Conservation (phyloP, 768 basidiomycete species). For the Suillus spraguei region DNA sequence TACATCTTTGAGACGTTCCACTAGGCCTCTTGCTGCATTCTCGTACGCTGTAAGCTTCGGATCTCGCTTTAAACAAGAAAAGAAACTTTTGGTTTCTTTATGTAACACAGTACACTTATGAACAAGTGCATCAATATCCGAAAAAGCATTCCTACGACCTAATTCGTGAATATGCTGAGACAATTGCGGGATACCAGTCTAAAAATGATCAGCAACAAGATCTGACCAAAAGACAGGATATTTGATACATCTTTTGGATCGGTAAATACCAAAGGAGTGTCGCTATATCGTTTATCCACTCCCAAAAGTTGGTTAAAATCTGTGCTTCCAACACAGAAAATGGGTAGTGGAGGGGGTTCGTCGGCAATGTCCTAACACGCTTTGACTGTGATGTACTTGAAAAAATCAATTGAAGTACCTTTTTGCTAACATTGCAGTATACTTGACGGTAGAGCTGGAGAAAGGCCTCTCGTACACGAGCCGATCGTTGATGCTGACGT, state of each 20-base stretch:
- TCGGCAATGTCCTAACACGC: not conserved
- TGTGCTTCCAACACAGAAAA: not conserved
- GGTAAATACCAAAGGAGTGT: not conserved
- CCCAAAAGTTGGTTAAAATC: not conserved
- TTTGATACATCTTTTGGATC: not conserved
- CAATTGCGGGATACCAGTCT: not conserved
- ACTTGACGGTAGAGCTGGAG: not conserved
- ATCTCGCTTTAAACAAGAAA: not conserved
- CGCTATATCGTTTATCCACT: not conserved
- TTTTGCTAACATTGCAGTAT: not conserved
- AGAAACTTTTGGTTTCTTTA: not conserved
- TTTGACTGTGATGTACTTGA: not conserved
- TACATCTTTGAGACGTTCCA: not conserved
- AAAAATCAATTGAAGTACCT: not conserved
- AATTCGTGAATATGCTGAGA: not conserved
- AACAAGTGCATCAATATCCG: not conserved
- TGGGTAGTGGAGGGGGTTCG: not conserved
- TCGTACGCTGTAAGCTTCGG: not conserved
- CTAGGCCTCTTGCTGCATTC: not conserved
- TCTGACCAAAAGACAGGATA: not conserved
- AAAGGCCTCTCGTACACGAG: not conserved
- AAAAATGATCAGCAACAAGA: not conserved
- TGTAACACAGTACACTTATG: not conserved
- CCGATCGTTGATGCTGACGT: not conserved
- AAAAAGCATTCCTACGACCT: not conserved